These are phyloP conservation scores for Cucumis sativus DNA, from an alignment of 306 rosid species.

Conservation along the genomic window Cucumber_9930_V3 NC_026659.2:28694001-28694500, in stretches of 20 bases:
- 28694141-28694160: constrained; percentile 85
- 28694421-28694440: neutral
- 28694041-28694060: neutral
- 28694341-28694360: neutral
- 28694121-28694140: constrained; percentile 13
- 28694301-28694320: neutral
- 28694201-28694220: constrained; percentile 79
- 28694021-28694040: neutral
- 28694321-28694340: neutral
- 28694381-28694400: neutral
- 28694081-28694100: neutral
- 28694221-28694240: constrained; percentile 91
- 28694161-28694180: constrained; percentile 74
- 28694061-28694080: neutral
- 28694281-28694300: neutral
- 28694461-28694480: neutral
- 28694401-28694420: no score
- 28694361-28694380: neutral
- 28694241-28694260: constrained; percentile 19
- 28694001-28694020: neutral
- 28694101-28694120: constrained; percentile 9
- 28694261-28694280: neutral
- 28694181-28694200: constrained; percentile 96
- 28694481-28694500: no score
- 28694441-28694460: neutral